Conservation (phyloP, 305 asterid genomes). For the Solanum aculeatissimum region DNA sequence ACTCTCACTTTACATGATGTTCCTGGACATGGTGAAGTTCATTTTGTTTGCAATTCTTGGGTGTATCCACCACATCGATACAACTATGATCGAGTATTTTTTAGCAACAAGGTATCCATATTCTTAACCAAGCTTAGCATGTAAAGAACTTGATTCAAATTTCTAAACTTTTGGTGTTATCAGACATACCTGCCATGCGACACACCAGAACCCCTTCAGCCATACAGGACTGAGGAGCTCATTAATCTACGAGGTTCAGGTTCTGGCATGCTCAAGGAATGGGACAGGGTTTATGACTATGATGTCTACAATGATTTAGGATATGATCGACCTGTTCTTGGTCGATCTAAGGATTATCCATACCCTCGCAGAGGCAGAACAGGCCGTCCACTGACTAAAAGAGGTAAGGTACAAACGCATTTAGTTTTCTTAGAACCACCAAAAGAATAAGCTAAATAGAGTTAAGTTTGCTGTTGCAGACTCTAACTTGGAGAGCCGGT, state of each 20-base stretch:
- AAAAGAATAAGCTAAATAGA: background rate
- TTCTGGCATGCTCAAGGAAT: conserved; percentile 46
- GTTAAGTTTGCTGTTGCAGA: conserved; percentile 5
- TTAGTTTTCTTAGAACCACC: background rate
- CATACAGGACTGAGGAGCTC: conserved; percentile 66
- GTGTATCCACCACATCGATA: conserved; percentile 63
- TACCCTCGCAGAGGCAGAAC: conserved; percentile 85
- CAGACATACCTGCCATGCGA: conserved; percentile 60
- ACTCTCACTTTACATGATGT: conserved; percentile 50
- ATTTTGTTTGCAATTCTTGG: conserved; percentile 88
- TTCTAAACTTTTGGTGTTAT: background rate
- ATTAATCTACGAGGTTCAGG: conserved; percentile 59
- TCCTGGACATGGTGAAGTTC: conserved; percentile 52
- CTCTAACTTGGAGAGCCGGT: conserved; percentile 10
- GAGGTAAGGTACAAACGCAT: conserved; percentile 19
- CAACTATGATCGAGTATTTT: conserved; percentile 46
- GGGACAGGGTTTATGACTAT: conserved; percentile 95
- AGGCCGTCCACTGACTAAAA: conserved; percentile 48
- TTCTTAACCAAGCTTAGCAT: background rate
- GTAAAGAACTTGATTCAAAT: background rate
- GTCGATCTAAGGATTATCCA: conserved; percentile 59
- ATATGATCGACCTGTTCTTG: conserved; percentile 53
- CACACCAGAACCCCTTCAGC: conserved; percentile 56
- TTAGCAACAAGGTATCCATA: background rate
- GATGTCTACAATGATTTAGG: conserved; percentile 80